These are phyloP conservation scores for Alliaria petiolata DNA, from an alignment of 345 rosid genomes.

Conservation along the genomic window DNA sequence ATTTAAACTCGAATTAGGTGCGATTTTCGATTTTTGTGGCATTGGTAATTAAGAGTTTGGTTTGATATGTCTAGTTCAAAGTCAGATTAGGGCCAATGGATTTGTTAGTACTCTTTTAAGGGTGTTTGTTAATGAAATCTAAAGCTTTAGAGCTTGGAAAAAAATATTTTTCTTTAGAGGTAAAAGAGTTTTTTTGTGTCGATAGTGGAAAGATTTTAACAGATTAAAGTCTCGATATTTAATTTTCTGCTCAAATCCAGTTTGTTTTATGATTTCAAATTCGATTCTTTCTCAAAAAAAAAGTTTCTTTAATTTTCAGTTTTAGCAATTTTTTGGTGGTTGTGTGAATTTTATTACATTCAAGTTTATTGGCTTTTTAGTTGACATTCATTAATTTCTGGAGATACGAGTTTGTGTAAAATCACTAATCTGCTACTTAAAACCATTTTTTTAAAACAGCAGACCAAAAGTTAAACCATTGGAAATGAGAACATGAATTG, in stretches of 20 bases:
- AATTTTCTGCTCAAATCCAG: not conserved
- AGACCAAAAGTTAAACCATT: constrained; percentile 11
- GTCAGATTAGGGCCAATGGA: not conserved
- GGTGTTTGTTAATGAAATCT: not conserved
- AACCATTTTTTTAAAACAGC: not conserved
- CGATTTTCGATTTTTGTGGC: too few relatives aligned
- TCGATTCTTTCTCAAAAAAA: too few relatives aligned
- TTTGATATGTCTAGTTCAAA: not conserved
- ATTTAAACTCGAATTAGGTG: not conserved
- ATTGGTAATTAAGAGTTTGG: not conserved
- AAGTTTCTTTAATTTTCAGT: not conserved
- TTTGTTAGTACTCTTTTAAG: not conserved
- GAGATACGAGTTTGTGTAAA: constrained; percentile 6
- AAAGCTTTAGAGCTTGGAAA: not conserved
- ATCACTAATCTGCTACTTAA: not conserved
- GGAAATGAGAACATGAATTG: not conserved
- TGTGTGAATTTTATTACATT: not conserved
- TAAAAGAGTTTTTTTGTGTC: too few relatives aligned
- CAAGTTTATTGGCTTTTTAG: not conserved
- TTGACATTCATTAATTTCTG: not conserved
- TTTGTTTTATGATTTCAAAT: not conserved
- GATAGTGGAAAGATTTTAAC: not conserved
- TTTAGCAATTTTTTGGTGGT: not conserved
- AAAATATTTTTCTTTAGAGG: not conserved
- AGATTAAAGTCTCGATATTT: not conserved